phyloP scores from a whole-genome alignment of 371 early-diverging fungal species.

The Mortierella sp. region DNA sequence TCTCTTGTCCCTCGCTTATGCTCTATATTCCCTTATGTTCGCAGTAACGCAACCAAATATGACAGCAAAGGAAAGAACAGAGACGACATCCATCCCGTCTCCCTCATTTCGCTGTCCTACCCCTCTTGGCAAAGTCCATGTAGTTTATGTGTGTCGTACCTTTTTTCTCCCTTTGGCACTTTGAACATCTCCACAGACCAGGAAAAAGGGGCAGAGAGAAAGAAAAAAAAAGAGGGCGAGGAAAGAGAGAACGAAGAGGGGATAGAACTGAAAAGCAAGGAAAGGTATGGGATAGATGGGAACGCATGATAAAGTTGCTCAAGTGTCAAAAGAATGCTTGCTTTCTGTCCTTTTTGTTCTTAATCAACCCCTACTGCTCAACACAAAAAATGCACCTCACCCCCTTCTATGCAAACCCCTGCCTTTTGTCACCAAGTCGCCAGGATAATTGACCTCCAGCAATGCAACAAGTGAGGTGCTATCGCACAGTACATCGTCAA shows the following conservation, averaged over 20 bases:
- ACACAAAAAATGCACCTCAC: not conserved
- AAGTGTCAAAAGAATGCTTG: slow-evolving; percentile 2
- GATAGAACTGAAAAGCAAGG: not conserved
- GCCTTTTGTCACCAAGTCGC: not conserved
- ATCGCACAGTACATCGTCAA: not conserved
- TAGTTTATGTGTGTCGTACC: not conserved
- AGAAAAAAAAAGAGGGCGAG: slow-evolving; percentile 10
- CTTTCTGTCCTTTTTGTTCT: not conserved
- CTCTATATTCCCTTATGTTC: not conserved
- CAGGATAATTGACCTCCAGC: not conserved
- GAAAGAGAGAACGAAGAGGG: not conserved
- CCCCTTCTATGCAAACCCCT: not conserved
- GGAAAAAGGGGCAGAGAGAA: slow-evolving; percentile 2
- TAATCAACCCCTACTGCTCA: not conserved
- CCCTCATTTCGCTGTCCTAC: not conserved
- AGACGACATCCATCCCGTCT: slow-evolving; percentile 1
- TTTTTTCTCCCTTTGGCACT: not conserved
- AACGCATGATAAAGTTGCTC: slow-evolving; percentile 5
- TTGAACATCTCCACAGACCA: not conserved
- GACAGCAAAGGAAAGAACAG: not conserved
- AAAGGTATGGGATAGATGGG: slow-evolving; percentile 2
- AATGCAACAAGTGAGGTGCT: not conserved
- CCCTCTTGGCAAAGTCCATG: not conserved
- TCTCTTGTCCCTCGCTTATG: too few relatives aligned
- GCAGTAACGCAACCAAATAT: slow-evolving; percentile 6